These are phyloP conservation scores for Taphrina populina DNA, from an alignment of 1,139 yeast genomes.

Conservation along the genomic window DNA sequence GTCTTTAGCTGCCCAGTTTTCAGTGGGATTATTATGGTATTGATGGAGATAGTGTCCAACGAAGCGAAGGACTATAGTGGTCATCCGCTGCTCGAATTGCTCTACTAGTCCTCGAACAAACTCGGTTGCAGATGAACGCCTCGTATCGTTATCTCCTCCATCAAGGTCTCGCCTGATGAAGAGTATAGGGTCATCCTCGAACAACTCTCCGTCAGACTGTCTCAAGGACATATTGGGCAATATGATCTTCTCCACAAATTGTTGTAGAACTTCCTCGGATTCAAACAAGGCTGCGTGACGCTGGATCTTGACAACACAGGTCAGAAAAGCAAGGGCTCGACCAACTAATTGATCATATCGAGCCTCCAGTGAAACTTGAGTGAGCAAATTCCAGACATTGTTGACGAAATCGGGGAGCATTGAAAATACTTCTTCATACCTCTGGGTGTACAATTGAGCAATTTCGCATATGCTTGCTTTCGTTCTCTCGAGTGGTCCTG, in stretches of 20 bases:
- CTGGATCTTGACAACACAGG: conserved; percentile 73
- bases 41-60: conserved; percentile 64
- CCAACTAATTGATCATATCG: conserved; percentile 84
- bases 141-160: conserved; percentile 89
- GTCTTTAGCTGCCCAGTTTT: conserved; percentile 81
- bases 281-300: conserved; percentile 63
- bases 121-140: conserved; percentile 88
- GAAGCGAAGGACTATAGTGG: conserved; percentile 73
- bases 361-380: conserved; percentile 63
- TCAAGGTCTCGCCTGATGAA: conserved; percentile 89
- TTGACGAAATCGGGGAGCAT: conserved; percentile 76
- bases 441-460: conserved; percentile 77
- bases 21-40: conserved; percentile 48
- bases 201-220: conserved; percentile 82
- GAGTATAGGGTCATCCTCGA: conserved; percentile 96
- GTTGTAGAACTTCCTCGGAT: conserved; percentile 66
- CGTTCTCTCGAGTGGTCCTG: conserved; percentile 68
- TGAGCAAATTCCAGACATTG: conserved; percentile 75
- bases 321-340: conserved; percentile 73
- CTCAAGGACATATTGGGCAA: conserved; percentile 80
- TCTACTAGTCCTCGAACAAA: conserved; percentile 83
- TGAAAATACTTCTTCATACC: conserved; percentile 88
- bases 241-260: conserved; percentile 76
- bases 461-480: conserved; percentile 84
- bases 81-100: conserved; percentile 69